Percentiles rank a stretch among this genome's conserved stretches.
These are phyloP conservation scores for Diaporthe ampelina DNA, from an alignment of 2,329 filamentous ascomycete species.

Conservation along the genomic window DNA sequence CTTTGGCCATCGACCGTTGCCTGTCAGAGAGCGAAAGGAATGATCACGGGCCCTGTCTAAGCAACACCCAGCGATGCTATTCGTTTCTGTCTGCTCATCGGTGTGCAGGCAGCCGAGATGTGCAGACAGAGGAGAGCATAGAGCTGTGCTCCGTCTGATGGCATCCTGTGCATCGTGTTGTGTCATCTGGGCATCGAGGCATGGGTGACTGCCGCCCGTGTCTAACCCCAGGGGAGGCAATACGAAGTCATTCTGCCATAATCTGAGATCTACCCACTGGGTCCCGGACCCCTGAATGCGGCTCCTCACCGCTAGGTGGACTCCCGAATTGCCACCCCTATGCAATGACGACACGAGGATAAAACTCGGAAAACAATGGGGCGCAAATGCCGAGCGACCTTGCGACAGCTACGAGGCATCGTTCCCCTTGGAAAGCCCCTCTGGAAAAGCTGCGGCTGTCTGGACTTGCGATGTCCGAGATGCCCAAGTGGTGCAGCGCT, in stretches of 20 bases:
- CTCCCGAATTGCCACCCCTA: slow-evolving; percentile 28
- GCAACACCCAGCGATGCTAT: not conserved
- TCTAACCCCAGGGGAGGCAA: slow-evolving; percentile 24
- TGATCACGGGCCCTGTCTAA: not conserved
- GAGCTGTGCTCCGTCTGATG: not conserved
- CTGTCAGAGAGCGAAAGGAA: not conserved
- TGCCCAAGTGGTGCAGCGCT: not conserved
- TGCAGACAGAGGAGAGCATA: not conserved
- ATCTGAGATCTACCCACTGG: slow-evolving; percentile 36
- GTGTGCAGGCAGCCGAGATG: too few species aligned
- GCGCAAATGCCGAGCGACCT: not conserved
- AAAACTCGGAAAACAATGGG: slow-evolving; percentile 29
- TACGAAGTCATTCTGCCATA: slow-evolving; percentile 27
- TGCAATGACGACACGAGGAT: slow-evolving; percentile 22
- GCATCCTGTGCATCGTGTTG: slow-evolving; percentile 2
- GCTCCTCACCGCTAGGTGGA: slow-evolving; percentile 33
- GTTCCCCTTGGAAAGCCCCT: not conserved
- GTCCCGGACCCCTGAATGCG: slow-evolving; percentile 35
- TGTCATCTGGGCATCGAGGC: not conserved
- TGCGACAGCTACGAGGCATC: slow-evolving; percentile 4
- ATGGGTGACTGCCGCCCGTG: slow-evolving; percentile 41
- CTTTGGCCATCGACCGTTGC: not conserved
- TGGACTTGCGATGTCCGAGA: not conserved
- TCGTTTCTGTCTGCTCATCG: not conserved
- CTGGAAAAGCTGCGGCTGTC: not conserved